Conservation (phyloP, 352 stramenopile genomes). For the Pythium dissotocum region DNA sequence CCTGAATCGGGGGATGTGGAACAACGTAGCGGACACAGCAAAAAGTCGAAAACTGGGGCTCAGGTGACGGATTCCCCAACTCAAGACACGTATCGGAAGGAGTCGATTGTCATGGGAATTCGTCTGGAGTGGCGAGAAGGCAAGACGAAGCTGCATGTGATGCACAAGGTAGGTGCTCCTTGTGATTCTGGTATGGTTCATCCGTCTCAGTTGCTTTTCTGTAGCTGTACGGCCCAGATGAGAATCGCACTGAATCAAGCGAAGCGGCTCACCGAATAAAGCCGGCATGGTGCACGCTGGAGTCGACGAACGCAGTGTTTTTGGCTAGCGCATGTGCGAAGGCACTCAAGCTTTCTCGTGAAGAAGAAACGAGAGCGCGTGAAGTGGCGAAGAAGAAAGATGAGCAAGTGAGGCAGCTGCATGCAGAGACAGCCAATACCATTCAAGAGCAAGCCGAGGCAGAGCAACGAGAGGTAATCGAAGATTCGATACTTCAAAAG, state of each 20-base stretch:
- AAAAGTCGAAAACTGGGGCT: background rate
- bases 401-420: conserved; percentile 39
- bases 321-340: conserved; percentile 45
- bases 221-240: conserved; percentile 18
- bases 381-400: conserved; percentile 37
- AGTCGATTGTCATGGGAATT: conserved; percentile 50
- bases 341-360: conserved; percentile 32
- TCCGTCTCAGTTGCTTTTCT: background rate
- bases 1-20: conserved; percentile 4
- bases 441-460: conserved; percentile 39
- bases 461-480: conserved; percentile 29
- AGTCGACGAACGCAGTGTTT: conserved; percentile 54
- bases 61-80: background rate
- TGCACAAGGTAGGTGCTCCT: conserved; percentile 51
- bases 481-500: conserved; percentile 39
- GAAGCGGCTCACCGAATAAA: background rate
- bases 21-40: background rate
- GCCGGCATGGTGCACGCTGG: conserved; percentile 40
- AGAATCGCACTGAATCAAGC: background rate
- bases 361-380: conserved; percentile 40
- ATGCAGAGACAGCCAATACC: conserved; percentile 45
- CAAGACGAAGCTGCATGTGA: conserved; percentile 56
- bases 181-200: background rate
- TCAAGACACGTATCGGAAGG: conserved; percentile 28
- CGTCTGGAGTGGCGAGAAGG: conserved; percentile 73